These are phyloP conservation scores for Leccinum imitatum DNA, from an alignment of 768 basidiomycete species.

Conservation along the genomic window DNA sequence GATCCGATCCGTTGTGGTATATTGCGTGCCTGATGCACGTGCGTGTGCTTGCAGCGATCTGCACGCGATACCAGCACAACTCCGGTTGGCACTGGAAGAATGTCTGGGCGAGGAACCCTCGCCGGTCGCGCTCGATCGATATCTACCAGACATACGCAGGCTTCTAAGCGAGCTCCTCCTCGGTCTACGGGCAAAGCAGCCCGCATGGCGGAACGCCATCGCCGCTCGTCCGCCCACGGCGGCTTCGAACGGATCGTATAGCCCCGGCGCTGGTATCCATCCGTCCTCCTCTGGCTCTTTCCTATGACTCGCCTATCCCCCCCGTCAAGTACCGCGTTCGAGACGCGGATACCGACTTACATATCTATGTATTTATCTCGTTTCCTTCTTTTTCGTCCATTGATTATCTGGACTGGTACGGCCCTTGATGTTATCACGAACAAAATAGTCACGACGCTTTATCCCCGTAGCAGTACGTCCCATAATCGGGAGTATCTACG, in stretches of 20 bases:
- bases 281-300: conserved; percentile 3
- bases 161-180: conserved; percentile 39
- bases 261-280: background rate
- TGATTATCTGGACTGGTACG: background rate
- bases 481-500: background rate
- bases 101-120: conserved; percentile 45
- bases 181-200: conserved; percentile 43
- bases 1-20: background rate
- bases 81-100: conserved; percentile 41
- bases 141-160: conserved; percentile 39
- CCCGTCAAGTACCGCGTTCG: background rate
- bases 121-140: conserved; percentile 32
- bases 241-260: conserved; percentile 4
- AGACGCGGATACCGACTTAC: background rate
- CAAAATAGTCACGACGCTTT: background rate
- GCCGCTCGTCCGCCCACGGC: conserved; percentile 13
- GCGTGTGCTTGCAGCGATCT: conserved; percentile 35
- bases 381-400: background rate
- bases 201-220: conserved; percentile 31
- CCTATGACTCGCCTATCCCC: conserved; percentile 8
- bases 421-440: background rate
- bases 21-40: background rate
- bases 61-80: conserved; percentile 36
- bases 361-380: background rate
- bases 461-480: background rate